Conservation (phyloP, 352 stramenopile species). For the Phytophthora cactorum region DNA sequence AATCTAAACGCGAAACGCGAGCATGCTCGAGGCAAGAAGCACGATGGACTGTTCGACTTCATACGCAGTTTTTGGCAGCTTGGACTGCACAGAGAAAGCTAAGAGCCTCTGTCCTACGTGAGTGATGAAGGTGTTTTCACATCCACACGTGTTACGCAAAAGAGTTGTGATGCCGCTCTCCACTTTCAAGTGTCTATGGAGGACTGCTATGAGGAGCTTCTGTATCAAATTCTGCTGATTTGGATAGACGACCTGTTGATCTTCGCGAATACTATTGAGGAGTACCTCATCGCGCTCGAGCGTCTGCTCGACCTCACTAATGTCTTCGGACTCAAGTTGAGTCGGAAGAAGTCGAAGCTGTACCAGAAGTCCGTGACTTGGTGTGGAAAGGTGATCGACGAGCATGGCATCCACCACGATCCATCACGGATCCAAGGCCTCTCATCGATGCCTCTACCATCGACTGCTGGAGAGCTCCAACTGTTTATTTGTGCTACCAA, state of each 20-base stretch:
- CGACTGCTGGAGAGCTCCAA: neutral
- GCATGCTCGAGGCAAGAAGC: neutral
- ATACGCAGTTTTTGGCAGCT: slow-evolving; percentile 34
- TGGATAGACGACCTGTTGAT: slow-evolving; percentile 9
- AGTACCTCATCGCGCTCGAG: slow-evolving; percentile 1
- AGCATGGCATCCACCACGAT: neutral
- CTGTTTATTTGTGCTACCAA: neutral
- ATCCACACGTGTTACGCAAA: neutral
- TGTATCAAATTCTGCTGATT: neutral
- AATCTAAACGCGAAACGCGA: slow-evolving; percentile 18
- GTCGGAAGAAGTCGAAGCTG: neutral
- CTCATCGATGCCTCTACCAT: neutral
- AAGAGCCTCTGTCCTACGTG: slow-evolving; percentile 30
- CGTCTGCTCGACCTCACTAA: neutral
- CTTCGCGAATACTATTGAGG: slow-evolving; percentile 2
- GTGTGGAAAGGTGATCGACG: neutral
- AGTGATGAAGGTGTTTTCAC: slow-evolving; percentile 10
- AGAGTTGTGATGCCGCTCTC: neutral
- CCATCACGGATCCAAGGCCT: neutral
- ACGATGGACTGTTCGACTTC: slow-evolving; percentile 24
- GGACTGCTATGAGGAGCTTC: slow-evolving; percentile 1
- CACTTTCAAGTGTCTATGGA: slow-evolving; percentile 12
- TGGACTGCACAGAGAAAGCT: slow-evolving; percentile 4
- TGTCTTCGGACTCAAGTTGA: neutral
- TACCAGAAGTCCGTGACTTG: neutral